phyloP scores from a whole-genome alignment of 106 monocot genomes.

The Gastrodia elata region DNA sequence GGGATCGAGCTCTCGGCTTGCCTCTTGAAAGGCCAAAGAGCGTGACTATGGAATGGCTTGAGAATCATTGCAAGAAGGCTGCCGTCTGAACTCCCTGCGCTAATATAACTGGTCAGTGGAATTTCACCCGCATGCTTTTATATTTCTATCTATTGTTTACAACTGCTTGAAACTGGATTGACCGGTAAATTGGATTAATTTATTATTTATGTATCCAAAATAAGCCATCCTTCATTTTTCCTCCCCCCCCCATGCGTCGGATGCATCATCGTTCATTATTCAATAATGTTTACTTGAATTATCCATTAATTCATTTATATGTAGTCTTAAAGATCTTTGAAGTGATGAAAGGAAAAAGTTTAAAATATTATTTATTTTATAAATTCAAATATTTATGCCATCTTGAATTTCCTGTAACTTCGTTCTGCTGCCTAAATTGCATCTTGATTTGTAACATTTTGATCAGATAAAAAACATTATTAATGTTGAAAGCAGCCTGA shows the following conservation, averaged over 20 bases:
- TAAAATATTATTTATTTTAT: no score
- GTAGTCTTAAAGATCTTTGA: no score
- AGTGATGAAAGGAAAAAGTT: no score
- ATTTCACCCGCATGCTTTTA: not conserved
- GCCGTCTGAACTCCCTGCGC: slow-evolving; percentile 11
- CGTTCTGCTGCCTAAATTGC: no score
- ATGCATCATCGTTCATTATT: not conserved
- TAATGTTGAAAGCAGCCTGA: no score
- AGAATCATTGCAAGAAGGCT: slow-evolving; percentile 61
- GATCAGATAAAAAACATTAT: no score
- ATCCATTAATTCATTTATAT: no score
- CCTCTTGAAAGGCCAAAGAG: slow-evolving; percentile 98
- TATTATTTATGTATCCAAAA: not conserved
- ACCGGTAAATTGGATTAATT: not conserved
- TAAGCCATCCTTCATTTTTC: slow-evolving; percentile 3
- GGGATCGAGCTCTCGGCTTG: slow-evolving; percentile 94
- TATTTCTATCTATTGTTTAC: not conserved
- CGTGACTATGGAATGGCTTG: slow-evolving; percentile 95
- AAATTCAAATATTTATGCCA: no score
- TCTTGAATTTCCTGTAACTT: no score
- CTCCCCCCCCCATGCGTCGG: not conserved
- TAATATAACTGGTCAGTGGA: not conserved
- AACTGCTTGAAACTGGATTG: not conserved
- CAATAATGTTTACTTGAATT: not conserved
- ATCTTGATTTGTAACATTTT: no score